A percentile compares a stretch with the other conserved stretches of the same genome.
These are phyloP conservation scores for Cudoniella acicularis DNA, from an alignment of 495 filamentous ascomycete species.

Conservation along the genomic window DNA sequence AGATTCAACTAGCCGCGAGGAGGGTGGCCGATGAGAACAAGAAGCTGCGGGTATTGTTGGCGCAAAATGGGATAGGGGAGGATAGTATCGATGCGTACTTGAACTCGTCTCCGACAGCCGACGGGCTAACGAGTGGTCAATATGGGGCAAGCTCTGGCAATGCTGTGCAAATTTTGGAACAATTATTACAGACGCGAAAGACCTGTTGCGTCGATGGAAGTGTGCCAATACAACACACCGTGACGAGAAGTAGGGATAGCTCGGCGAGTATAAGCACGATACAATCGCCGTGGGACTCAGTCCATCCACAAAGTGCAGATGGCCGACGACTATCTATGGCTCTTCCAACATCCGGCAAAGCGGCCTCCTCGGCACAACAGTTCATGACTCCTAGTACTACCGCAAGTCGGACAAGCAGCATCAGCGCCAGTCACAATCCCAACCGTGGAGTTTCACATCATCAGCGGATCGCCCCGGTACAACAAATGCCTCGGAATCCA, in stretches of 20 bases:
- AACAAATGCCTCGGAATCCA: slow-evolving; percentile 18
- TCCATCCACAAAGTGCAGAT: slow-evolving; percentile 10
- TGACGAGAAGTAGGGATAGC: slow-evolving; percentile 15
- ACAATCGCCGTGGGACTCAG: slow-evolving; percentile 20
- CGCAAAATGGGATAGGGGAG: slow-evolving; percentile 39
- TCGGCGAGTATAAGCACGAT: slow-evolving; percentile 16
- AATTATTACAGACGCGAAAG: slow-evolving; percentile 21
- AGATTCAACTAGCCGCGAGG: slow-evolving; percentile 62
- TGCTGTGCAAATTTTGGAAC: slow-evolving; percentile 18
- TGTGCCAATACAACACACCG: not conserved
- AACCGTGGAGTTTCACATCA: slow-evolving; percentile 4
- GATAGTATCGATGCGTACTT: slow-evolving; percentile 35
- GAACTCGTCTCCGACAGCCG: slow-evolving; percentile 9
- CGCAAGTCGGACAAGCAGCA: slow-evolving; percentile 15
- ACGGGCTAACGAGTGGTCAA: slow-evolving; percentile 1
- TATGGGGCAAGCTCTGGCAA: slow-evolving; percentile 5
- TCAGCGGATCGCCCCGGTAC: slow-evolving; percentile 6
- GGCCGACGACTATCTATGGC: not conserved
- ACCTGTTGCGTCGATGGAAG: slow-evolving; percentile 13
- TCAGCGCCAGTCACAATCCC: slow-evolving; percentile 5
- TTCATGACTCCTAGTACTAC: slow-evolving; percentile 23
- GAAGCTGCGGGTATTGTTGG: slow-evolving; percentile 47
- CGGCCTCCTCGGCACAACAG: slow-evolving; percentile 13
- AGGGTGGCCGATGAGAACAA: slow-evolving; percentile 62
- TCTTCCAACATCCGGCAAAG: slow-evolving; percentile 7